These are phyloP conservation scores for Microdochium trichocladiopsis DNA, from an alignment of 2,329 filamentous ascomycete genomes.

Conservation along the genomic window DNA sequence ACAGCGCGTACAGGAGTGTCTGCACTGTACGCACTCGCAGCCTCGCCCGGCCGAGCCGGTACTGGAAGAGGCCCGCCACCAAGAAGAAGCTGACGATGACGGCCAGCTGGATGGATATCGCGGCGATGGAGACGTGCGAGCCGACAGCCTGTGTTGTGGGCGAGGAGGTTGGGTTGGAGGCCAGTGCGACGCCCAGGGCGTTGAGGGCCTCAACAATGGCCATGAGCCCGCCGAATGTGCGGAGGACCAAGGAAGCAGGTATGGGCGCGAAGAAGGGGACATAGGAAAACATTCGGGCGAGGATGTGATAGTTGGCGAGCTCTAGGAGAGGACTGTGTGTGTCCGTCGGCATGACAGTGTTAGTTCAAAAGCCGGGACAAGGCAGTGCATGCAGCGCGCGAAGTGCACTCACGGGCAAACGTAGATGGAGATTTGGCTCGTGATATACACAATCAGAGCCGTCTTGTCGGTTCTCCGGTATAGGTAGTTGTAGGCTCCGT, in stretches of 20 bases:
- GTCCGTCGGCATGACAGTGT: background rate
- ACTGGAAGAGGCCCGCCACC: conserved; percentile 38
- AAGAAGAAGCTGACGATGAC: conserved; percentile 36
- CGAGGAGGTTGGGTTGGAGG: conserved; percentile 26
- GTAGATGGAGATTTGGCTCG: conserved; percentile 30
- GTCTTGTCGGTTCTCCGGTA: conserved; percentile 14
- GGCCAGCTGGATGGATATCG: conserved; percentile 37
- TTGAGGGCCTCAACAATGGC: conserved; percentile 38
- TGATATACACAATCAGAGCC: conserved; percentile 32
- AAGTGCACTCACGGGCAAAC: conserved; percentile 26
- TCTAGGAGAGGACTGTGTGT: conserved; percentile 49
- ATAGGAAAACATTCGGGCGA: conserved; percentile 55
- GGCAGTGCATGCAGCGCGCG: background rate
- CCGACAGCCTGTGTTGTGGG: conserved; percentile 23
- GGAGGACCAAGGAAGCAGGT: conserved; percentile 34
- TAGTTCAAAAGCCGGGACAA: no score
- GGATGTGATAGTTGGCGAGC: conserved; percentile 57
- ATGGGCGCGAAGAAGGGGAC: conserved; percentile 52
- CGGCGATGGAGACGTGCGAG: conserved; percentile 28
- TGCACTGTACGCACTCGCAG: conserved; percentile 9
- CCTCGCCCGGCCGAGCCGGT: conserved; percentile 16
- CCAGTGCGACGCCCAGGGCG: conserved; percentile 30
- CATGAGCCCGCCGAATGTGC: conserved; percentile 38
- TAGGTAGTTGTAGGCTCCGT: conserved; percentile 40
- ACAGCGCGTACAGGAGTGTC: conserved; percentile 28